Evolutionary conservation across 805 yeast species (phyloP).

Genomic region (Peterozyma xylosa): DNA sequence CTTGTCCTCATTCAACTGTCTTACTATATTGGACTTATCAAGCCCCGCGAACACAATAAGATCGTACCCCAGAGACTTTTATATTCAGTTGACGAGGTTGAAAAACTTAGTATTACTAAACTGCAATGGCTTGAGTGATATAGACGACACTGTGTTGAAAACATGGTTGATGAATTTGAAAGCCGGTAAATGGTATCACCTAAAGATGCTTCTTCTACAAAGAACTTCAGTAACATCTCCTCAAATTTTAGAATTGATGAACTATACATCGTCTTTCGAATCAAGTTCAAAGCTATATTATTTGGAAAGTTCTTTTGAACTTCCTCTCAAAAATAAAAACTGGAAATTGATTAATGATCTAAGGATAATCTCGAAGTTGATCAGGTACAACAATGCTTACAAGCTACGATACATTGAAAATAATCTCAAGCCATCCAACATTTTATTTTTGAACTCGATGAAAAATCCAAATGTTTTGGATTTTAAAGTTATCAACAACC

Average conservation of each 20-base stretch:
- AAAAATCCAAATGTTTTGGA: no score
- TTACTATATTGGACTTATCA: slow-evolving; percentile 15
- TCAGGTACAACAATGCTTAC: neutral
- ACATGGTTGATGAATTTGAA: slow-evolving; percentile 18
- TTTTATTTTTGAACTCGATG: no score
- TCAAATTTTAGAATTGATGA: neutral
- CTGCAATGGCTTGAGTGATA: slow-evolving; percentile 1
- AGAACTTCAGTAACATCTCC: neutral
- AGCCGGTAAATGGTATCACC: slow-evolving; percentile 15
- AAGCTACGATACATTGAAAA: slow-evolving; percentile 1
- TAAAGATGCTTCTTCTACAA: slow-evolving; percentile 9
- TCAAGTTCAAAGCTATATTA: slow-evolving; percentile 7
- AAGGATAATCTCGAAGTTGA: neutral
- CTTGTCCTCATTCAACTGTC: slow-evolving; percentile 5
- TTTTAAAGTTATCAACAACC: no score
- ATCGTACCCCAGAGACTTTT: neutral
- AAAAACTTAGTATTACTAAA: slow-evolving; percentile 4
- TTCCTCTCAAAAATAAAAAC: neutral
- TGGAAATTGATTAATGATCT: slow-evolving; percentile 1
- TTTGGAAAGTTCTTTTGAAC: slow-evolving; percentile 8
- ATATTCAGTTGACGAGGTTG: slow-evolving; percentile 7
- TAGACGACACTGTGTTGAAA: slow-evolving; percentile 15
- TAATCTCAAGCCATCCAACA: slow-evolving; percentile 1
- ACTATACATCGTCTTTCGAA: neutral
- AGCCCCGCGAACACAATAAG: slow-evolving; percentile 1